A percentile compares a stretch with the other conserved stretches of the same genome.
phyloP scores from a whole-genome alignment of 78 protist species.

The Planoprotostelium fungivorum region DNA sequence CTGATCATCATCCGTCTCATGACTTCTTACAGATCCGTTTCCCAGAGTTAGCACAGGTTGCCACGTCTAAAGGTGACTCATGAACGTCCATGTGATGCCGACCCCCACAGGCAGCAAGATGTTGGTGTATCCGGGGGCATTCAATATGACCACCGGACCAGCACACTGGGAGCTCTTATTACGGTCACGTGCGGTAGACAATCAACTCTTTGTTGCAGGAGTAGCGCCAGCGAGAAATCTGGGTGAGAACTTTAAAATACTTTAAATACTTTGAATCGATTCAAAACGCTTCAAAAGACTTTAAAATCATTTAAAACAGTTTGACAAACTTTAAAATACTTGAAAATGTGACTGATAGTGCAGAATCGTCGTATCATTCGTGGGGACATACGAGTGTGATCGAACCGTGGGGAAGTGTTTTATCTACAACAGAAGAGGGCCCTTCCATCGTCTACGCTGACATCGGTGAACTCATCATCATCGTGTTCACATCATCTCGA shows the following conservation, averaged over 20 bases:
- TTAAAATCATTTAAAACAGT: too few relatives aligned
- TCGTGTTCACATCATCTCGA: too few relatives aligned
- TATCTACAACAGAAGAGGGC: slow-evolving; percentile 74
- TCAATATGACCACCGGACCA: slow-evolving; percentile 98
- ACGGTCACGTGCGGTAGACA: slow-evolving; percentile 83
- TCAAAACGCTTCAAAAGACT: background rate
- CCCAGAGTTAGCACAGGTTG: slow-evolving; percentile 73
- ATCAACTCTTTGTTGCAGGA: slow-evolving; percentile 74
- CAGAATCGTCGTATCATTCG: slow-evolving; percentile 73
- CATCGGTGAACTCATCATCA: slow-evolving; percentile 32
- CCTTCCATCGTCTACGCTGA: slow-evolving; percentile 67
- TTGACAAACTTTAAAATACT: too few relatives aligned
- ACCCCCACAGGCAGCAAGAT: slow-evolving; percentile 57
- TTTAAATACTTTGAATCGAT: too few relatives aligned
- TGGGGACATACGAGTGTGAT: slow-evolving; percentile 90
- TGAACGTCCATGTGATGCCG: slow-evolving; percentile 8
- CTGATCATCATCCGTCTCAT: too few relatives aligned
- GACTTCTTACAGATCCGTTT: too few relatives aligned
- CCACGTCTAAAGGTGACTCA: background rate
- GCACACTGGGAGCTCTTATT: slow-evolving; percentile 95
- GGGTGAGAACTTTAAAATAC: background rate
- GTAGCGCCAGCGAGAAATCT: slow-evolving; percentile 86
- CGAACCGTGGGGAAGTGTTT: slow-evolving; percentile 88
- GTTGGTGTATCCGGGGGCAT: slow-evolving; percentile 94
- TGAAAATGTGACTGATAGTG: background rate